Evolutionary conservation across 1,284 basidiomycete genomes (phyloP), one percentile per base, ranked within the genome.

Genomic region (Ustilago trichophora): DNA sequence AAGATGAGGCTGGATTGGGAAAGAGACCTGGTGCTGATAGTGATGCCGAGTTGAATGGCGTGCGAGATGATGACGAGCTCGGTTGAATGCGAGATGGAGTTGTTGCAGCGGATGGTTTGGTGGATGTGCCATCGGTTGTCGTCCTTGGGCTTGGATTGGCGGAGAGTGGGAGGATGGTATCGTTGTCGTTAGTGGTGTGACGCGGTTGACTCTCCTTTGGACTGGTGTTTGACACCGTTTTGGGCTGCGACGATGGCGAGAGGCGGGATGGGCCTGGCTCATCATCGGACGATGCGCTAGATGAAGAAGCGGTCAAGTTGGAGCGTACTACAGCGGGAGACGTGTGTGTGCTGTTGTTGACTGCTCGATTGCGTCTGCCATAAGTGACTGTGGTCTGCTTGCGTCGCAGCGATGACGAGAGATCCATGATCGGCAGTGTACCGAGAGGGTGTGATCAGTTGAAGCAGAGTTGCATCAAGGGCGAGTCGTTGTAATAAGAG

Each of bases 311-410:
- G 16, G 12, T 12, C 6, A 33, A 32, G 27, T 19, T 40, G 4
- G 45, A 26, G 7, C 45, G 44, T 27, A 41, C 35, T 15, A 35
- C 32, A 10, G 60, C 43, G 13, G 59, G 48, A 15, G 48, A 56
- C 5, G 50, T 53, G 13, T 48, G 26, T 10, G 45, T 41, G 29
- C 42, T 58, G 24, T 35, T 58, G 24, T 35, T 35, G 1, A 29
- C 32, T 11, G 29, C 37, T 32, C 55, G 55, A 45, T 43, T 46
- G 50, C 62, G 62, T 31, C 38, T 65, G 12, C 36, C 50, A 32
- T 65, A 65, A 9, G 62, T 65, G 54, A 58, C 55, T 25, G 46
- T 34, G 13, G 29, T 36, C 33, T 41, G 54, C 38, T 50, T 65
- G 26, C 46, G 62, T 15, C 51, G 62, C 46, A 49, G 34, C 9